Conservation (phyloP, 345 rosid species). For the Murraya paniculata region DNA sequence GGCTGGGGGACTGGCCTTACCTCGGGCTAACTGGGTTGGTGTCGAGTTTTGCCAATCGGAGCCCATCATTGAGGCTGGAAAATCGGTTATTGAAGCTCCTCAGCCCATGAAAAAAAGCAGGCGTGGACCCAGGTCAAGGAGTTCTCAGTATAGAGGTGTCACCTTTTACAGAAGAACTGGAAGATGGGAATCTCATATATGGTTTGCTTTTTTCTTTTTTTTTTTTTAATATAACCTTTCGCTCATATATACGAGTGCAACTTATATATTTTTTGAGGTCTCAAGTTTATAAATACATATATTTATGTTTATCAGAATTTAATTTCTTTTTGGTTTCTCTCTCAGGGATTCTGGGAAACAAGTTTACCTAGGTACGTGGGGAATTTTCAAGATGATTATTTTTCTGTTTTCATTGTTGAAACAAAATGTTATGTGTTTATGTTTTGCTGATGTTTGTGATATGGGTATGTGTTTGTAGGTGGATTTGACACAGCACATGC, state of each 20-base stretch:
- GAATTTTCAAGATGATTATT: not conserved
- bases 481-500: constrained; percentile 99
- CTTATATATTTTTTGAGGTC: not conserved
- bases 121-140: constrained; percentile 92
- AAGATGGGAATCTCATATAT: constrained; percentile 99
- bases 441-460: constrained; percentile 17
- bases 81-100: constrained; percentile 33
- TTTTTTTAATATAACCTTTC: not conserved
- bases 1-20: constrained; percentile 32
- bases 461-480: constrained; percentile 46
- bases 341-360: constrained; percentile 99
- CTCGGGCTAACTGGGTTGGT: constrained; percentile 65
- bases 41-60: constrained; percentile 68
- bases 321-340: constrained; percentile 8
- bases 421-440: constrained; percentile 5
- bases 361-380: constrained; percentile 83
- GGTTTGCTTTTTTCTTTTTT: constrained; percentile 36
- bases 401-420: constrained; percentile 19
- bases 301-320: not conserved
- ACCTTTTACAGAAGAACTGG: constrained; percentile 97
- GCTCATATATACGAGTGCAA: not conserved
- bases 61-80: constrained; percentile 32
- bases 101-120: constrained; percentile 87
- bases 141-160: constrained; percentile 97
- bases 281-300: too few relatives aligned